Conservation (phyloP, 768 basidiomycete species). For the Dacryopinax primogenitus region DNA sequence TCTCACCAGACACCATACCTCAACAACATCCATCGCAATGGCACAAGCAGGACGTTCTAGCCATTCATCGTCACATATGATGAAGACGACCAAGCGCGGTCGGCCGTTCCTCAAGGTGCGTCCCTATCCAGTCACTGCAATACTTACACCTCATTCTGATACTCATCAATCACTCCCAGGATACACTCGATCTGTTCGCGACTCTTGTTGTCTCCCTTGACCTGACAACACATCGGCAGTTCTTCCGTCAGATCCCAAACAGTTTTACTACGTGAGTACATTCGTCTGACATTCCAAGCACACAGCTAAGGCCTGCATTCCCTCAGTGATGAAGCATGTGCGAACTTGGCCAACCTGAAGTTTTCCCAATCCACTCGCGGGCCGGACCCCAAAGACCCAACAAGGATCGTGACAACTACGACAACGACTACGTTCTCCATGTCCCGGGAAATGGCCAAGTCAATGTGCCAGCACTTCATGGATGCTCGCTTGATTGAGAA, state of each 20-base stretch:
- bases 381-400: conserved; percentile 94
- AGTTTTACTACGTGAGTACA: conserved; percentile 83
- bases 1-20: not conserved
- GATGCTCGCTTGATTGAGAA: conserved; percentile 96
- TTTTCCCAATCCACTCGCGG: conserved; percentile 98
- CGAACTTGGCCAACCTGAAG: conserved; percentile 86
- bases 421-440: conserved; percentile 99
- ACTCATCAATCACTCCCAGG: conserved; percentile 37
- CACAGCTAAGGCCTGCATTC: not conserved
- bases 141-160: conserved; percentile 8
- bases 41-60: not conserved
- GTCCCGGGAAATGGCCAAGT: conserved; percentile 99
- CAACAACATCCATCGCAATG: not conserved
- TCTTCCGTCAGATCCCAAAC: conserved; percentile 89
- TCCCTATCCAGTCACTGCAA: conserved; percentile 12
- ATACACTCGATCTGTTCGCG: conserved; percentile 95
- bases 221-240: conserved; percentile 80
- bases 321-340: conserved; percentile 79
- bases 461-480: conserved; percentile 99
- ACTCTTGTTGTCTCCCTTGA: conserved; percentile 90
- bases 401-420: conserved; percentile 95
- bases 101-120: conserved; percentile 82
- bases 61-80: conserved; percentile 63
- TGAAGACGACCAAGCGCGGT: conserved; percentile 96
- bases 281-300: conserved; percentile 11